phyloP scores from a whole-genome alignment of 352 stramenopile genomes.

The Phytopythium helicoides region DNA sequence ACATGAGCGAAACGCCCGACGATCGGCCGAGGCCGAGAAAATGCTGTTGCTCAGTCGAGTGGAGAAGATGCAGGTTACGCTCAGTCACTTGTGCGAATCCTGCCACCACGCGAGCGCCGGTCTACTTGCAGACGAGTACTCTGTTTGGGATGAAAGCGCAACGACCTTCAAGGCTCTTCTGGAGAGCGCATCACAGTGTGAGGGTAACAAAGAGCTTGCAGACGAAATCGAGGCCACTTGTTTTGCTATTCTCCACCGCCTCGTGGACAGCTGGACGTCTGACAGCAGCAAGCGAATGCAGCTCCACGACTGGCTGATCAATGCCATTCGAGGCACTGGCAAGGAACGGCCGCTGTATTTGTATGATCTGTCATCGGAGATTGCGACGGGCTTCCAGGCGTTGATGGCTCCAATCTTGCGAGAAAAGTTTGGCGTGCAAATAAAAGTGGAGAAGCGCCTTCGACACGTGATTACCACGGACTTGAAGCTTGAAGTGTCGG shows the following conservation, averaged over 20 bases:
- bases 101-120: slow-evolving; percentile 26
- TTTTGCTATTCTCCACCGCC: slow-evolving; percentile 52
- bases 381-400: slow-evolving; percentile 59
- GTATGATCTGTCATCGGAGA: slow-evolving; percentile 55
- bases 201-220: slow-evolving; percentile 30
- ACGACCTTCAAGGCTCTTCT: slow-evolving; percentile 47
- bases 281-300: slow-evolving; percentile 73
- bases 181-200: slow-evolving; percentile 13
- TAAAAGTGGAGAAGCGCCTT: slow-evolving; percentile 58
- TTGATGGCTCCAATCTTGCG: slow-evolving; percentile 58
- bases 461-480: slow-evolving; percentile 66
- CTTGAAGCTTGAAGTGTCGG: slow-evolving; percentile 41
- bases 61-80: slow-evolving; percentile 25
- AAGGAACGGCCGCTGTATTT: slow-evolving; percentile 53
- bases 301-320: slow-evolving; percentile 73
- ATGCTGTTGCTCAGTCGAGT: slow-evolving; percentile 34
- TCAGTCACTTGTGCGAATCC: slow-evolving; percentile 24
- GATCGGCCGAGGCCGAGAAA: slow-evolving; percentile 38
- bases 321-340: slow-evolving; percentile 53
- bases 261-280: slow-evolving; percentile 66
- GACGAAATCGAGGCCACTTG: slow-evolving; percentile 49
- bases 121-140: slow-evolving; percentile 26
- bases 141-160: slow-evolving; percentile 37
- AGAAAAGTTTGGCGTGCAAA: slow-evolving; percentile 49
- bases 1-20: slow-evolving; percentile 30